Percentiles rank a stretch among this genome's conserved stretches.
Evolutionary conservation across 1,284 basidiomycete species (phyloP).

Genomic region (Moesziomyces globuligerus): DNA sequence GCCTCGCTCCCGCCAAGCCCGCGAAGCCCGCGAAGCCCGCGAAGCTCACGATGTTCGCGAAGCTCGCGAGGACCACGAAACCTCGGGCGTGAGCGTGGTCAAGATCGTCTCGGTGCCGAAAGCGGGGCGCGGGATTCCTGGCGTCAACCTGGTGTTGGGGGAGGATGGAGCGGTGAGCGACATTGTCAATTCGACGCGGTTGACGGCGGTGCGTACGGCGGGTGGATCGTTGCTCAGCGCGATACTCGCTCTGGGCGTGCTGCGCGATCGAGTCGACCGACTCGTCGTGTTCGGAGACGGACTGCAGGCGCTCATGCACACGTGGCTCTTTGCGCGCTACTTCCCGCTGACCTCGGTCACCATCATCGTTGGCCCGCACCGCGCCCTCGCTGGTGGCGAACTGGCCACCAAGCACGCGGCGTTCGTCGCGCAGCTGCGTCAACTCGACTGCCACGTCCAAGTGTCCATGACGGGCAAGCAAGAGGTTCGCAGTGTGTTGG

Average conservation of each 20-base stretch:
- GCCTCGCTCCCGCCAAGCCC: too few relatives aligned
- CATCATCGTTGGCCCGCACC: constrained; percentile 4
- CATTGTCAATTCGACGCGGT: constrained; percentile 14
- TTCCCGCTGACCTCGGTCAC: constrained; percentile 1
- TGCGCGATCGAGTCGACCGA: neutral
- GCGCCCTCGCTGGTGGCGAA: neutral
- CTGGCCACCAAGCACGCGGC: neutral
- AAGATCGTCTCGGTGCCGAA: constrained; percentile 28
- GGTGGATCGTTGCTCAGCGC: constrained; percentile 19
- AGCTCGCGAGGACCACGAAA: too few relatives aligned
- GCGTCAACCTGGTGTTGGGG: constrained; percentile 18
- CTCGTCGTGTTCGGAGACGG: constrained; percentile 31
- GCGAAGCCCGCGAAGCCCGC: too few relatives aligned
- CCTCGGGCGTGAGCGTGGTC: constrained; percentile 3
- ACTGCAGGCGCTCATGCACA: constrained; percentile 17
- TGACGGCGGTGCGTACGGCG: constrained; percentile 26
- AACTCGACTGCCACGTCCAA: too few relatives aligned
- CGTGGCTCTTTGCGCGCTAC: constrained; percentile 18
- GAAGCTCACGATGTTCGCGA: too few relatives aligned
- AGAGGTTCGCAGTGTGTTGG: too few relatives aligned
- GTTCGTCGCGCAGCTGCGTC: neutral
- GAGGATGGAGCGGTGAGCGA: constrained; percentile 1
- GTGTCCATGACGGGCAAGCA: too few relatives aligned
- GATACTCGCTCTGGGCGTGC: constrained; percentile 2
- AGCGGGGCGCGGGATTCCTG: constrained; percentile 5